A percentile compares a stretch with the other conserved stretches of the same genome.
These are phyloP conservation scores for Globisporangium ultimum DNA, from an alignment of 352 stramenopile genomes.

Conservation along the genomic window DNA sequence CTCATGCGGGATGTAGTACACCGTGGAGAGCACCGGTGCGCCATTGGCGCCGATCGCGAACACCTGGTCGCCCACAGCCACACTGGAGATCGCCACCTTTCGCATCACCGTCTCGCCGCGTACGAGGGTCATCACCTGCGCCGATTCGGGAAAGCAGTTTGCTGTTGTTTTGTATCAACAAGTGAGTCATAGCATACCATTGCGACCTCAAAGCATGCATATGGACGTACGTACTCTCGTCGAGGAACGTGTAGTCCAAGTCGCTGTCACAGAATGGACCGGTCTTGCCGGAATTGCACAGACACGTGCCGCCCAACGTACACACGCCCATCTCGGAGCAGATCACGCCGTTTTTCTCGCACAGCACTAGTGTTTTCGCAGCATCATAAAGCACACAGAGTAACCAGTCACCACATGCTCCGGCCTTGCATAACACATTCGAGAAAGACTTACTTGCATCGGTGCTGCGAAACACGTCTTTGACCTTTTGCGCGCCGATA, in stretches of 20 bases:
- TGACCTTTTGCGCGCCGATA: conserved; percentile 65
- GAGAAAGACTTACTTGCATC: conserved; percentile 50
- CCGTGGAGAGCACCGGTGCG: conserved; percentile 32
- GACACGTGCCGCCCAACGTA: conserved; percentile 58
- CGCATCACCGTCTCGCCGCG: conserved; percentile 10
- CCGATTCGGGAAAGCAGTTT: conserved; percentile 58
- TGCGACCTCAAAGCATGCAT: neutral
- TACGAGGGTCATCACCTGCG: conserved; percentile 26
- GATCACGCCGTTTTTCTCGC: conserved; percentile 64
- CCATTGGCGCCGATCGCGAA: conserved; percentile 41
- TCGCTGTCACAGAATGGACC: conserved; percentile 56
- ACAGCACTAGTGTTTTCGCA: conserved; percentile 44
- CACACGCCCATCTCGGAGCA: conserved; percentile 66
- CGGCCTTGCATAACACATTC: neutral
- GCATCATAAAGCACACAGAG: conserved; percentile 8
- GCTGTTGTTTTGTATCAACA: conserved; percentile 16
- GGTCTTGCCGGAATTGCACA: conserved; percentile 55
- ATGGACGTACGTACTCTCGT: conserved; percentile 23
- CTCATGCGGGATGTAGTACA: conserved; percentile 72
- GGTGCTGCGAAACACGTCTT: conserved; percentile 64
- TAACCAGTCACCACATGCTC: neutral
- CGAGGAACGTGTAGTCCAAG: conserved; percentile 45
- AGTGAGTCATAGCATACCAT: neutral
- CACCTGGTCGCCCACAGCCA: conserved; percentile 47
- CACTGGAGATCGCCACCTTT: conserved; percentile 21